phyloP scores from a whole-genome alignment of 805 yeast species.

The Priceomyces castillae region DNA sequence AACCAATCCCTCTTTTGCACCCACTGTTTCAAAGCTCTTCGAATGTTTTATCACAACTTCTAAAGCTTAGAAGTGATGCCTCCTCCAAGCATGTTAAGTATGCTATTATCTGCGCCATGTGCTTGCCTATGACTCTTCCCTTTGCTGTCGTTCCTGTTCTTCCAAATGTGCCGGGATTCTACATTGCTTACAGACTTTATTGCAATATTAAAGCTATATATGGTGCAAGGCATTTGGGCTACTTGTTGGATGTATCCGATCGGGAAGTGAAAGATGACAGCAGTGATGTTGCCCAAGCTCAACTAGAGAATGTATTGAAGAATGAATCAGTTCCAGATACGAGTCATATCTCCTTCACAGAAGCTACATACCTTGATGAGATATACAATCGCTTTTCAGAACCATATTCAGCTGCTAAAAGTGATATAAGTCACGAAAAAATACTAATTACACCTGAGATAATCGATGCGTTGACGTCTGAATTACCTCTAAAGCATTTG shows the following conservation, averaged over 20 bases:
- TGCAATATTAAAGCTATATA: slow-evolving; percentile 77
- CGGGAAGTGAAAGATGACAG: slow-evolving; percentile 21
- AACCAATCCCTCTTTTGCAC: slow-evolving; percentile 41
- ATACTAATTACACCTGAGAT: slow-evolving; percentile 45
- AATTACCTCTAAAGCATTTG: slow-evolving; percentile 45
- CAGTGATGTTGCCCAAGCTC: neutral
- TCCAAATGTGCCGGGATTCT: slow-evolving; percentile 92
- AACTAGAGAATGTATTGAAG: slow-evolving; percentile 1
- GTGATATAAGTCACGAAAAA: slow-evolving; percentile 26
- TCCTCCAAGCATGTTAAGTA: slow-evolving; percentile 53
- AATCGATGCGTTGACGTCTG: slow-evolving; percentile 43
- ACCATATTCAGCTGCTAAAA: slow-evolving; percentile 8
- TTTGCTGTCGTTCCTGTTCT: slow-evolving; percentile 77
- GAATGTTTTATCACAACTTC: slow-evolving; percentile 38
- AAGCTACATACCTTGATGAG: slow-evolving; percentile 14
- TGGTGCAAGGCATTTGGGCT: slow-evolving; percentile 69
- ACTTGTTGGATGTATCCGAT: slow-evolving; percentile 34
- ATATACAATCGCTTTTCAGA: slow-evolving; percentile 15
- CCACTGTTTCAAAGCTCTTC: slow-evolving; percentile 33
- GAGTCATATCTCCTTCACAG: slow-evolving; percentile 21
- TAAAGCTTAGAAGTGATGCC: slow-evolving; percentile 42
- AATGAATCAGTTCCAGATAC: slow-evolving; percentile 14
- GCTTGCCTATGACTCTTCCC: slow-evolving; percentile 78
- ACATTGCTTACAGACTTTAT: slow-evolving; percentile 74
- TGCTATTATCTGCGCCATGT: slow-evolving; percentile 51